These are phyloP conservation scores for Phytophthora cactorum DNA, from an alignment of 352 stramenopile genomes.

Conservation along the genomic window DNA sequence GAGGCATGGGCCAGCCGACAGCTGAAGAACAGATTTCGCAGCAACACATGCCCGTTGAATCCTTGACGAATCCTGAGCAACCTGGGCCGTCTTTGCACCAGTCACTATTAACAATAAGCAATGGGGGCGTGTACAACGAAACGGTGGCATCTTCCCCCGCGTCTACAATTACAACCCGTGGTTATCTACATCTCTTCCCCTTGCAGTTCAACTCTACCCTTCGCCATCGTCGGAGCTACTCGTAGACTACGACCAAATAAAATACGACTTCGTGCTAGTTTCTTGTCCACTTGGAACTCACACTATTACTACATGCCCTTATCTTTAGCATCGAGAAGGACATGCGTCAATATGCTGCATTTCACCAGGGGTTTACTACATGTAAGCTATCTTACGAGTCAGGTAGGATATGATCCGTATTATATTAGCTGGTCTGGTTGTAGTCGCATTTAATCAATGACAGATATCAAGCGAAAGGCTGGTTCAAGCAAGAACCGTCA, in stretches of 20 bases:
- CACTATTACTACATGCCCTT: not conserved
- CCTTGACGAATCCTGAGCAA: conserved; percentile 8
- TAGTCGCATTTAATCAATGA: conserved; percentile 3
- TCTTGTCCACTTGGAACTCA: not conserved
- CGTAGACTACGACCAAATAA: conserved; percentile 38
- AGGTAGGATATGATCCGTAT: conserved; percentile 44
- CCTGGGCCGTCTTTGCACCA: conserved; percentile 13
- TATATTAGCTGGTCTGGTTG: not conserved
- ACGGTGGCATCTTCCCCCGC: not conserved
- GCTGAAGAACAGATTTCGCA: conserved; percentile 59
- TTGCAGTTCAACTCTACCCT: conserved; percentile 65
- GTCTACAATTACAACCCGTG: not conserved
- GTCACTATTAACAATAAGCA: conserved; percentile 7
- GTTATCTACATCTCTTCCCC: not conserved
- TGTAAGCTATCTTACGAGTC: conserved; percentile 63
- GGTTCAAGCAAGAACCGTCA: conserved; percentile 27
- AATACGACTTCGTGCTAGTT: not conserved
- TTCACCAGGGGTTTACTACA: conserved; percentile 68
- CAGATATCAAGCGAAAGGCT: conserved; percentile 40
- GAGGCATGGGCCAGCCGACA: conserved; percentile 67
- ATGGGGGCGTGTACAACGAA: not conserved
- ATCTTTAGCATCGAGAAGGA: conserved; percentile 46
- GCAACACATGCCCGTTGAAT: not conserved
- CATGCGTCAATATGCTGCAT: conserved; percentile 73
- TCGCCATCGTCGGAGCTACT: conserved; percentile 56